Evolutionary conservation across 2,329 filamentous ascomycete species (phyloP).

Genomic region (Pezicula neosporulosa): DNA sequence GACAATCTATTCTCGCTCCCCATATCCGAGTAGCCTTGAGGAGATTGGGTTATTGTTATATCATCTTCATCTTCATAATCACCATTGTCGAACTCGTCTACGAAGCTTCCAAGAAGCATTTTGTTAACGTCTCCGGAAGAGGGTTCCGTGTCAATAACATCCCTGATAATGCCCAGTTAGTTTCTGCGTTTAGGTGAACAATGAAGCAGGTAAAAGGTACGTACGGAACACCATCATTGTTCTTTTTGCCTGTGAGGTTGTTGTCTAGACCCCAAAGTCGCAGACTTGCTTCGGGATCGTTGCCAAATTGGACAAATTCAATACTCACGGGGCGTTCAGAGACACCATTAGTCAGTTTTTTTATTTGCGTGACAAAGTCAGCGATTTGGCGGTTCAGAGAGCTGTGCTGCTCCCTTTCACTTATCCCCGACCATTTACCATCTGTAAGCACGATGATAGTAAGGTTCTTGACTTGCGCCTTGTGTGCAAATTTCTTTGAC

Average conservation of each 20-base stretch:
- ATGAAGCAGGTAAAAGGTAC: not conserved
- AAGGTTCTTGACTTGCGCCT: conserved; percentile 1
- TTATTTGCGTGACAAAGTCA: conserved; percentile 3
- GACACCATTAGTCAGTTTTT: not conserved
- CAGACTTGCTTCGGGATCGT: conserved; percentile 15
- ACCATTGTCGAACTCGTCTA: conserved; percentile 11
- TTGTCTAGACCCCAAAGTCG: conserved; percentile 18
- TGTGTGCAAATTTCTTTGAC: not conserved
- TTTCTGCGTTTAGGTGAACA: not conserved
- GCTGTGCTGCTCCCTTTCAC: conserved; percentile 3
- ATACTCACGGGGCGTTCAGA: conserved; percentile 23
- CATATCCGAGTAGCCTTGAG: too few species aligned
- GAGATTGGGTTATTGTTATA: too few species aligned
- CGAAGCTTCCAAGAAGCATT: conserved; percentile 28
- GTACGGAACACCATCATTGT: conserved; percentile 9
- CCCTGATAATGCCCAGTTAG: conserved; percentile 6
- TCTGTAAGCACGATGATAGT: conserved; percentile 19
- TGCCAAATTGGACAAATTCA: conserved; percentile 28
- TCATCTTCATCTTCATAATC: conserved; percentile 3
- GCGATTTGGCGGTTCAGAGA: conserved; percentile 6
- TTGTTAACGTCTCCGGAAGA: conserved; percentile 25
- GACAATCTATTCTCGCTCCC: too few species aligned
- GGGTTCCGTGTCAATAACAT: conserved; percentile 26
- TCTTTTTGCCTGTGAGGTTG: conserved; percentile 8
- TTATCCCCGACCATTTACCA: conserved; percentile 12